These are phyloP conservation scores for Phytopythium helicoides DNA, from an alignment of 352 stramenopile species.

Conservation along the genomic window DNA sequence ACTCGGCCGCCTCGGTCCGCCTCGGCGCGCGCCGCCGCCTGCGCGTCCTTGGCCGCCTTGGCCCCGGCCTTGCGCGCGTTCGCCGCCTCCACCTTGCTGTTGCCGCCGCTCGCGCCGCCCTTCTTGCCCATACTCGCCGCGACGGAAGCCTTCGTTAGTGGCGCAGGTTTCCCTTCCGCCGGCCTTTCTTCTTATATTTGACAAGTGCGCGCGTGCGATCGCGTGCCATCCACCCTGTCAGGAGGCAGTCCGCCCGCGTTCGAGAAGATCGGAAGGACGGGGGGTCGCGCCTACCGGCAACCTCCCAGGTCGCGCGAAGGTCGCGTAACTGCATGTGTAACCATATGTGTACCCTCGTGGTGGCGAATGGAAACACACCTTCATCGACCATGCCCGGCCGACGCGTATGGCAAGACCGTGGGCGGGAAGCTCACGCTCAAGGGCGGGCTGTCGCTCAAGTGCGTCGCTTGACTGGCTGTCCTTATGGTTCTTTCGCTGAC, in stretches of 20 bases:
- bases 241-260: background rate
- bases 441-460: constrained; percentile 81
- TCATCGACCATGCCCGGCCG: background rate
- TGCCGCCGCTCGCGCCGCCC: constrained; percentile 34
- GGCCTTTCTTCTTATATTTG: background rate
- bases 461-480: constrained; percentile 30
- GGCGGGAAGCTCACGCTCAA: constrained; percentile 83
- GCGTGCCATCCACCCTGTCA: constrained; percentile 6
- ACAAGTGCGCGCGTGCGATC: background rate
- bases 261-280: background rate
- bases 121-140: constrained; percentile 40
- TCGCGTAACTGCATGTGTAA: background rate
- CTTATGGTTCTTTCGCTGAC: background rate
- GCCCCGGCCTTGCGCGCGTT: constrained; percentile 67
- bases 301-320: no score
- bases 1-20: constrained; percentile 39
- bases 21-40: constrained; percentile 37
- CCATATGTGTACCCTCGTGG: background rate
- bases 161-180: constrained; percentile 2
- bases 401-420: constrained; percentile 66
- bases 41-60: constrained; percentile 56
- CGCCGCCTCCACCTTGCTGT: constrained; percentile 74
- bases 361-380: background rate
- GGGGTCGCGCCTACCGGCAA: no score
- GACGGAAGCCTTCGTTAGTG: no score